phyloP scores from a whole-genome alignment of 805 yeast species.

The Starmerella potacharoeniae region DNA sequence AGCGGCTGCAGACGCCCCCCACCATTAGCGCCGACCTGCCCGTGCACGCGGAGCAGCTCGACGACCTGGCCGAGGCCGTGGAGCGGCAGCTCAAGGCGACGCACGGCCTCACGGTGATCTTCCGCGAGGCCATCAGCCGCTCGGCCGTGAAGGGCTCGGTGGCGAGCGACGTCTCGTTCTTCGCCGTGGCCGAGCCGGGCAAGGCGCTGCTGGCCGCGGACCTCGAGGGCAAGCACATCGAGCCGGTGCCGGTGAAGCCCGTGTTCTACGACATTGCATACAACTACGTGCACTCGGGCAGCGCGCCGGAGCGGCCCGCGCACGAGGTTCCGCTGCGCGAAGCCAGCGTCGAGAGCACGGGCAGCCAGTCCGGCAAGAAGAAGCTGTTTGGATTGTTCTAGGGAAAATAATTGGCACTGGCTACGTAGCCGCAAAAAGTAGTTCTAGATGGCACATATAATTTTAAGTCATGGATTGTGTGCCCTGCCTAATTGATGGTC shows the following conservation, averaged over 20 bases:
- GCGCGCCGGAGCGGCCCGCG: neutral
- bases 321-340: neutral
- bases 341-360: neutral
- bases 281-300: slow-evolving; percentile 50
- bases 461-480: too few relatives aligned
- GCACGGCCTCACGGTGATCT: slow-evolving; percentile 32
- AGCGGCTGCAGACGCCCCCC: slow-evolving; percentile 7
- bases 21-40: slow-evolving; percentile 21
- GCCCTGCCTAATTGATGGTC: too few relatives aligned
- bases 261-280: slow-evolving; percentile 84
- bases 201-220: slow-evolving; percentile 26
- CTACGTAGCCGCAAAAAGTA: too few relatives aligned
- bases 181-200: slow-evolving; percentile 26
- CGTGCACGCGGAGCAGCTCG: slow-evolving; percentile 9
- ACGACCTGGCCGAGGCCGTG: slow-evolving; percentile 5
- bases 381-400: slow-evolving; percentile 2
- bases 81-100: slow-evolving; percentile 15
- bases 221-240: slow-evolving; percentile 30
- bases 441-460: too few relatives aligned
- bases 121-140: slow-evolving; percentile 19
- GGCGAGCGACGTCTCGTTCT: slow-evolving; percentile 37
- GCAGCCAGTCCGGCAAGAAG: neutral
- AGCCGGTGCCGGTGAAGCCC: slow-evolving; percentile 69
- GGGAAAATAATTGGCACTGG: neutral
- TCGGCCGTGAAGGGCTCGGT: slow-evolving; percentile 25